Evolutionary conservation across 805 yeast genomes (phyloP), one percentile per base, ranked within the genome.

Genomic region (Priceomyces castillae): DNA sequence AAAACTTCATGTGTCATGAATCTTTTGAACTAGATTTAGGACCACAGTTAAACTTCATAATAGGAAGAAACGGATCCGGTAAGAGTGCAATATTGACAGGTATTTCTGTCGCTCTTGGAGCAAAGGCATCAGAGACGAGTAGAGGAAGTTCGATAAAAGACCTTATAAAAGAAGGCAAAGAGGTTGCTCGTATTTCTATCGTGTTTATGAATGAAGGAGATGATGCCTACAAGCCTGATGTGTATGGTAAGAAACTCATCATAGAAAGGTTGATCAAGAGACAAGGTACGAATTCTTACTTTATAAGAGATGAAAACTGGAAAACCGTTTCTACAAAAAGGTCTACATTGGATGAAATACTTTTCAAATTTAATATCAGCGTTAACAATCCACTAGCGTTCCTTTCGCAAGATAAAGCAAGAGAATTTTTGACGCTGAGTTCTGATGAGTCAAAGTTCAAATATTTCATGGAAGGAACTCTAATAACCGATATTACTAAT

Each of bases 331-430:
- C 90, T 1, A 71, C 68, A 12, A 85, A 82, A 54, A 84, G 81
- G 46, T 70, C 73, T 23, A 85, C 82, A 11, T 64, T 94, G 23
- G 88, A 81, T 50, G 77, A 76, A 4, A 82, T 94, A 2, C 64
- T 90, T 37, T 81, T 78, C 50, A 77, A 75, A 49, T 89, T 84
- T 57, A 81, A 84, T 36, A 82, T 92, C 34, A 82, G 87, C 4
- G 84, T 94, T 19, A 90, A 82, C 53, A 94, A 94, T 53, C 97
- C 97, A 4, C 80, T 94, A 78, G 86, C 96, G 1, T 86, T 94
- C 56, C 71, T 94, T 39, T 88, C 96, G 1, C 99, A 94, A 61
- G 97, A 94, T 53, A 86, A 84, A 47, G 98, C 99, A 1, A 79
- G 96, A 51, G 85, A 90, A 12, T 94, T 94, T 58, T 67, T 94